Percentiles rank a stretch among this genome's conserved stretches.
Conservation (phyloP, 2,329 filamentous ascomycete species). For the Cytospora chrysosperma region DNA sequence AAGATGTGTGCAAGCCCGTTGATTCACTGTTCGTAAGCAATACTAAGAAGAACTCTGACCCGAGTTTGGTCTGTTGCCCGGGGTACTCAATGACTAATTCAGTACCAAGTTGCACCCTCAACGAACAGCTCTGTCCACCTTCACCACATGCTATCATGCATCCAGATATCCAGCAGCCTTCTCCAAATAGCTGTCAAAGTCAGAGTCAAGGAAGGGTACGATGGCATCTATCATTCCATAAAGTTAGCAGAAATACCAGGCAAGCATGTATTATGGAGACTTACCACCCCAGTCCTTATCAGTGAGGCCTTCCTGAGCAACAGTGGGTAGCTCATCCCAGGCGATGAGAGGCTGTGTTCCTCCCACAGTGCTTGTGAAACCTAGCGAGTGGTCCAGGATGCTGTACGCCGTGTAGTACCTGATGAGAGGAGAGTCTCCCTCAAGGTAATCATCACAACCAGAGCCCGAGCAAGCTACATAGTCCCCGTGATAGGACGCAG, state of each 20-base stretch:
- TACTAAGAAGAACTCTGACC: neutral
- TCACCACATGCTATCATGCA: neutral
- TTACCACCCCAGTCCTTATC: constrained; percentile 39
- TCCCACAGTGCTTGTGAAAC: constrained; percentile 37
- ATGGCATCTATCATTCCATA: constrained; percentile 30
- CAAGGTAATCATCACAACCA: constrained; percentile 20
- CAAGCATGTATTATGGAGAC: neutral
- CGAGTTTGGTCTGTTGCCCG: too few relatives aligned
- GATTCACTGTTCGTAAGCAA: neutral
- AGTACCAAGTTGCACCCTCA: neutral
- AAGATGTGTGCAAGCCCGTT: neutral
- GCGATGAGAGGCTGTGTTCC: constrained; percentile 41
- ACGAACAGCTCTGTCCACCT: neutral
- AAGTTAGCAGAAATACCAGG: neutral
- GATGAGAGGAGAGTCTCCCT: constrained; percentile 30
- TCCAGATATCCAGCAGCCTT: constrained; percentile 17
- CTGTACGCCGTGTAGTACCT: constrained; percentile 35
- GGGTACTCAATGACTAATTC: too few relatives aligned
- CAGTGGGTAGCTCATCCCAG: constrained; percentile 42
- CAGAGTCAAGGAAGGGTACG: constrained; percentile 39
- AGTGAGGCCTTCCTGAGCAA: constrained; percentile 36
- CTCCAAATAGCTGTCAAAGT: constrained; percentile 27
- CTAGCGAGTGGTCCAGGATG: constrained; percentile 37
- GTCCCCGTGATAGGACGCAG: constrained; percentile 39
- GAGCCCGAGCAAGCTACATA: constrained; percentile 32